Evolutionary conservation across 495 filamentous ascomycete genomes (phyloP).

Genomic region (Penicillium turbatum): DNA sequence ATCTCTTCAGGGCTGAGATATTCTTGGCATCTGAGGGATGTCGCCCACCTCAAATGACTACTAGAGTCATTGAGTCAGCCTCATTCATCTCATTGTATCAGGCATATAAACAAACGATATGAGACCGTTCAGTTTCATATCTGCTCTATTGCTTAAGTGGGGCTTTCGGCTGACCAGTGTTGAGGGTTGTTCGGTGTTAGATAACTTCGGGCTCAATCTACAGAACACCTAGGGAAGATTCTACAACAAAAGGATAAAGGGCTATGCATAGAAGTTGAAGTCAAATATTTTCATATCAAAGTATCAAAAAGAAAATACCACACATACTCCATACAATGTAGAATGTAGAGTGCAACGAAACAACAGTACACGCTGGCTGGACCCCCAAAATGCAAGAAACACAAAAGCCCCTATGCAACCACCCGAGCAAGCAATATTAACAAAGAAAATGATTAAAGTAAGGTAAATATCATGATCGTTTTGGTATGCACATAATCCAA

Average conservation of each 20-base stretch:
- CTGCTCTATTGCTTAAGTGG: too few species aligned
- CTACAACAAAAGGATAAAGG: neutral
- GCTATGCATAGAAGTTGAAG: neutral
- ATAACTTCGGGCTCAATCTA: too few species aligned
- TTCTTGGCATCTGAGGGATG: too few species aligned
- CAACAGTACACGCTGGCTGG: conserved; percentile 18
- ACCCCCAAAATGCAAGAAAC: conserved; percentile 13
- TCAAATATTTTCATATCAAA: conserved; percentile 10
- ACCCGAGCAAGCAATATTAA: conserved; percentile 4
- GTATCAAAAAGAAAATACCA: neutral
- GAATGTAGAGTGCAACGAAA: neutral
- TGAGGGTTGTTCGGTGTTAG: too few species aligned
- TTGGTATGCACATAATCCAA: conserved; percentile 1
- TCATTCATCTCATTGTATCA: too few species aligned
- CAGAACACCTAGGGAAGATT: too few species aligned
- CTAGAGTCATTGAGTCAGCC: too few species aligned
- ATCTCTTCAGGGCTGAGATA: too few species aligned
- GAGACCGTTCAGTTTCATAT: too few species aligned
- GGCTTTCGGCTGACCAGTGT: too few species aligned
- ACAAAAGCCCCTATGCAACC: conserved; percentile 3
- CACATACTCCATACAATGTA: conserved; percentile 11
- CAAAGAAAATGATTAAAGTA: conserved; percentile 5
- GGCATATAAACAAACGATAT: too few species aligned
- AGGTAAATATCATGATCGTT: conserved; percentile 16
- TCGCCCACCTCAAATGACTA: too few species aligned